A percentile compares a stretch with the other conserved stretches of the same genome.
Conservation (phyloP, 164 flowering plant species). For the Amborella trichopoda region DNA sequence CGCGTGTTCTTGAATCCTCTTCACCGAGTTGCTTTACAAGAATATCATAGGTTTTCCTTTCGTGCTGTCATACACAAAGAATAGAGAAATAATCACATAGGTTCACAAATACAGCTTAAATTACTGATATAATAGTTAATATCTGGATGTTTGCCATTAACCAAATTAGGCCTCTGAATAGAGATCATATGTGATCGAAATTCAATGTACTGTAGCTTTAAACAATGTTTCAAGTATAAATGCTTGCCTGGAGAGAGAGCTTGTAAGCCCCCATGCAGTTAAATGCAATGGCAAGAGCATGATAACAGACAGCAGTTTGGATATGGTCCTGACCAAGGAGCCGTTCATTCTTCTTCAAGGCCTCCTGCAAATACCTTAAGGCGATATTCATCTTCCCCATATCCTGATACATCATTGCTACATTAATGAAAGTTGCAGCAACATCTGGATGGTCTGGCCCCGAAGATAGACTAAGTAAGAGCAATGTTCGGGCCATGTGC, state of each 20-base stretch:
- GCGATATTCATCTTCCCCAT: slow-evolving; percentile 85
- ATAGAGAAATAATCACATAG: too few relatives aligned
- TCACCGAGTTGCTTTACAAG: slow-evolving; percentile 97
- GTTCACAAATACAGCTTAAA: too few relatives aligned
- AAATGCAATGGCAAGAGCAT: slow-evolving; percentile 98
- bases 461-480: slow-evolving; percentile 72
- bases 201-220: too few relatives aligned
- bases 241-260: slow-evolving; percentile 80
- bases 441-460: slow-evolving; percentile 99
- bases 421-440: slow-evolving; percentile 95
- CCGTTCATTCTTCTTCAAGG: slow-evolving; percentile 89
- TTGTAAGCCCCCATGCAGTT: slow-evolving; percentile 96
- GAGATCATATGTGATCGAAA: too few relatives aligned
- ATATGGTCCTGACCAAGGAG: slow-evolving; percentile 94
- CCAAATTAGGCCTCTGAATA: background rate
- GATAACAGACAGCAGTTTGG: slow-evolving; percentile 98
- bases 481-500: slow-evolving; percentile 89
- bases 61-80: slow-evolving; percentile 50
- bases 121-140: too few relatives aligned
- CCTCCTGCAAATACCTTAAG: slow-evolving; percentile 96
- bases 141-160: too few relatives aligned
- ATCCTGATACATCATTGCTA: slow-evolving; percentile 99
- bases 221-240: too few relatives aligned
- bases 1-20: slow-evolving; percentile 88
- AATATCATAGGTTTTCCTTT: slow-evolving; percentile 90